Evolutionary conservation across 768 basidiomycete species (phyloP).

Genomic region (Steccherinum ochraceum): DNA sequence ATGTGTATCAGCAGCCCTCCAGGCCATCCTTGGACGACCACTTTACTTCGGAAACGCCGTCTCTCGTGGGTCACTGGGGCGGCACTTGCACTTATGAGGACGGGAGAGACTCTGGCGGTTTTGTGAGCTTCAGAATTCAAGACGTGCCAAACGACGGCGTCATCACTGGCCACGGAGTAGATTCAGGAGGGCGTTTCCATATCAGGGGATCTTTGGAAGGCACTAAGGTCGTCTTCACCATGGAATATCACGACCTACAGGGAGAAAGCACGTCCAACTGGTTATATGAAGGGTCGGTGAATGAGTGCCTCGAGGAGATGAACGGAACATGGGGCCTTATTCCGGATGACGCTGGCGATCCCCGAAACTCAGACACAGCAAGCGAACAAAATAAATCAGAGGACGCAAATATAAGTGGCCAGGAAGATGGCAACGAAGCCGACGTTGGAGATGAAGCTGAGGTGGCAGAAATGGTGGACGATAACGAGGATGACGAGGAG

Average conservation of each 20-base stretch:
- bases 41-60: background rate
- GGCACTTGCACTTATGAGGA: constrained; percentile 1
- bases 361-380: background rate
- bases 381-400: no score
- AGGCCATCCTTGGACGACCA: background rate
- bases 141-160: background rate
- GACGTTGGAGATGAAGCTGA: background rate
- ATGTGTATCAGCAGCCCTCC: background rate
- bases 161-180: constrained; percentile 3
- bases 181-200: constrained; percentile 2
- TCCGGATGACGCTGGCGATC: background rate
- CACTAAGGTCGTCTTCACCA: background rate
- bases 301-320: background rate
- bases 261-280: background rate
- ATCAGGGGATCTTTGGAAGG: background rate
- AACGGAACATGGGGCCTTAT: background rate
- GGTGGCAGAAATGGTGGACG: background rate
- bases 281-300: constrained; percentile 3
- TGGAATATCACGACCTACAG: background rate
- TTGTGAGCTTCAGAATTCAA: constrained; percentile 1
- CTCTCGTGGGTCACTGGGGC: constrained; percentile 6
- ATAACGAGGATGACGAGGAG: background rate
- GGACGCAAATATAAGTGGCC: no score
- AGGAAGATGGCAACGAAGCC: background rate
- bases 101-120: background rate